phyloP scores from a whole-genome alignment of 352 stramenopile species.

The Phytophthora sansomeana region DNA sequence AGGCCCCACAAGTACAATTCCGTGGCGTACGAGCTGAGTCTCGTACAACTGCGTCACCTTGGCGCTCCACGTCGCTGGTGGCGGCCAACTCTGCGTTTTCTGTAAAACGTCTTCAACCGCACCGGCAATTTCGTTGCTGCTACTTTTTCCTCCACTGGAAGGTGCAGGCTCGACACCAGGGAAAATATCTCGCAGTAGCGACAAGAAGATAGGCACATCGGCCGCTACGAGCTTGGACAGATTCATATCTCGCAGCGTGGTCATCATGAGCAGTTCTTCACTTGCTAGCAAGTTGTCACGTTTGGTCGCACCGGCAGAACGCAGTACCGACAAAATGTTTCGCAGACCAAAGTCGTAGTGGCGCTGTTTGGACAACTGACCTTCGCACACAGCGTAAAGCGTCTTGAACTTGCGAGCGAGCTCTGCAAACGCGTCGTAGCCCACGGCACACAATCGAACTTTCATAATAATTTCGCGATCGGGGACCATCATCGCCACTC shows the following conservation, averaged over 20 bases:
- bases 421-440: constrained; percentile 92
- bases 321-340: constrained; percentile 96
- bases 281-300: constrained; percentile 93
- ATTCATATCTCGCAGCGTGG: constrained; percentile 95
- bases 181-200: constrained; percentile 90
- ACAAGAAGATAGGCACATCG: constrained; percentile 94
- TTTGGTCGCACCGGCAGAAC: constrained; percentile 96
- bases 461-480: constrained; percentile 97
- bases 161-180: constrained; percentile 61
- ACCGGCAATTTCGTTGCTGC: constrained; percentile 79
- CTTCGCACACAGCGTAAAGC: constrained; percentile 95
- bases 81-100: constrained; percentile 49
- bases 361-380: constrained; percentile 93
- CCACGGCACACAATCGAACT: constrained; percentile 95
- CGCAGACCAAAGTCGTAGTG: constrained; percentile 95
- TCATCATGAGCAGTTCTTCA: constrained; percentile 96
- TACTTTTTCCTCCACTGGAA: constrained; percentile 25
- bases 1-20: constrained; percentile 91
- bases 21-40: constrained; percentile 93
- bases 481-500: constrained; percentile 97
- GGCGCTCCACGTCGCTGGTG: constrained; percentile 70
- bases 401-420: constrained; percentile 96
- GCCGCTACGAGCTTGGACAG: constrained; percentile 94
- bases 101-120: constrained; percentile 77
- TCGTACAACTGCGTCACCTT: constrained; percentile 95